These are phyloP conservation scores for Scheffersomyces stambukii DNA, from an alignment of 1,139 yeast species.

Conservation along the genomic window DNA sequence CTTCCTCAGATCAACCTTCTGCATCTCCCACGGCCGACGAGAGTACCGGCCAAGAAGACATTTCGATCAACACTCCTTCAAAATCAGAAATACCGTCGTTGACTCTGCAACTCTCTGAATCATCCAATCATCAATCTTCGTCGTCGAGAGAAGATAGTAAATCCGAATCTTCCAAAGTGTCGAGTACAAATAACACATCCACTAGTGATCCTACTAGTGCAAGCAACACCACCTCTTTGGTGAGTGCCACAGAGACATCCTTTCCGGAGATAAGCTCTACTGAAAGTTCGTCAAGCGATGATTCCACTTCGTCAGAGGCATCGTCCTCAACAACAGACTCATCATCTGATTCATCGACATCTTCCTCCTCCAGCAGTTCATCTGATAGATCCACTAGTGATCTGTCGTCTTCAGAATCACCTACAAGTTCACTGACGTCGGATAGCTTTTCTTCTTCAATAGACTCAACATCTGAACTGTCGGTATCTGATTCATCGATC, in stretches of 20 bases:
- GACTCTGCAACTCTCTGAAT: too few species aligned
- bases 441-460: constrained; percentile 3
- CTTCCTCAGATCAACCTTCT: too few species aligned
- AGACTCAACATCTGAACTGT: constrained; percentile 1
- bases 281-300: constrained; percentile 3
- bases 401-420: background rate
- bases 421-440: constrained; percentile 4
- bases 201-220: too few species aligned
- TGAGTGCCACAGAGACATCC: constrained; percentile 4
- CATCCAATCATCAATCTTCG: too few species aligned
- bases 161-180: too few species aligned
- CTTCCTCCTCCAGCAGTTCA: constrained; percentile 6
- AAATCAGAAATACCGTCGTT: too few species aligned
- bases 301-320: constrained; percentile 5
- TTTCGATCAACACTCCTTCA: too few species aligned
- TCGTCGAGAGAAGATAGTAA: too few species aligned
- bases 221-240: too few species aligned
- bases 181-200: too few species aligned
- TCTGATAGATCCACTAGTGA: constrained; percentile 2
- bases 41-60: too few species aligned
- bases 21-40: too few species aligned
- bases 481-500: constrained; percentile 1
- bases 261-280: constrained; percentile 3
- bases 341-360: constrained; percentile 1
- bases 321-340: constrained; percentile 4